These are phyloP conservation scores for Grosmannia penicillata DNA, from an alignment of 2,329 filamentous ascomycete species.

Conservation along the genomic window DNA sequence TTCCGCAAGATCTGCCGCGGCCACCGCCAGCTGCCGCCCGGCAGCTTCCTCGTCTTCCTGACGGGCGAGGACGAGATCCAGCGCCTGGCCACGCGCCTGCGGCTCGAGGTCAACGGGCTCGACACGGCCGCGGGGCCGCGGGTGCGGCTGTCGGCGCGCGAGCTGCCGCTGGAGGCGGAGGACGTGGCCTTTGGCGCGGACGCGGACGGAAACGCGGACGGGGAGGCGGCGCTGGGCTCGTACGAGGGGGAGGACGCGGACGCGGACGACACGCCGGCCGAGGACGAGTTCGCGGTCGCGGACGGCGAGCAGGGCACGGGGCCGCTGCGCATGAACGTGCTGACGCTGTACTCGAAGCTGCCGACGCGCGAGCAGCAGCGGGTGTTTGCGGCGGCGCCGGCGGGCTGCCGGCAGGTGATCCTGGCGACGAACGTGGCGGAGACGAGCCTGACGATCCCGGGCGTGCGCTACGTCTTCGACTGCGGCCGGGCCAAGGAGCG, in stretches of 20 bases:
- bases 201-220: constrained; percentile 18
- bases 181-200: constrained; percentile 69
- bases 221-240: constrained; percentile 28
- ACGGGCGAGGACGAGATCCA: constrained; percentile 89
- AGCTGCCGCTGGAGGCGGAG: constrained; percentile 69
- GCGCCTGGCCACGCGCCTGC: constrained; percentile 65
- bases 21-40: constrained; percentile 77
- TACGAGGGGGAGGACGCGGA: constrained; percentile 38
- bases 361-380: constrained; percentile 81
- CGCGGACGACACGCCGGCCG: constrained; percentile 45
- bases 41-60: constrained; percentile 84
- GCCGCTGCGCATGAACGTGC: constrained; percentile 63
- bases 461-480: constrained; percentile 90
- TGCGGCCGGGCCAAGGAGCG: constrained; percentile 86
- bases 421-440: constrained; percentile 94
- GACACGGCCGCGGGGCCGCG: constrained; percentile 44
- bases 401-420: constrained; percentile 72
- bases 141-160: constrained; percentile 61
- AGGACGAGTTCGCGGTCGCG: constrained; percentile 41
- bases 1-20: constrained; percentile 78
- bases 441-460: constrained; percentile 91
- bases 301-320: constrained; percentile 41
- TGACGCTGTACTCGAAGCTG: constrained; percentile 89
- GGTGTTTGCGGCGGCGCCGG: constrained; percentile 75
- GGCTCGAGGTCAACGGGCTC: constrained; percentile 47